A percentile compares a stretch with the other conserved stretches of the same genome.
Conservation (phyloP, 129 eudicot genomes). For the Chrysanthemum seticuspe region DNA sequence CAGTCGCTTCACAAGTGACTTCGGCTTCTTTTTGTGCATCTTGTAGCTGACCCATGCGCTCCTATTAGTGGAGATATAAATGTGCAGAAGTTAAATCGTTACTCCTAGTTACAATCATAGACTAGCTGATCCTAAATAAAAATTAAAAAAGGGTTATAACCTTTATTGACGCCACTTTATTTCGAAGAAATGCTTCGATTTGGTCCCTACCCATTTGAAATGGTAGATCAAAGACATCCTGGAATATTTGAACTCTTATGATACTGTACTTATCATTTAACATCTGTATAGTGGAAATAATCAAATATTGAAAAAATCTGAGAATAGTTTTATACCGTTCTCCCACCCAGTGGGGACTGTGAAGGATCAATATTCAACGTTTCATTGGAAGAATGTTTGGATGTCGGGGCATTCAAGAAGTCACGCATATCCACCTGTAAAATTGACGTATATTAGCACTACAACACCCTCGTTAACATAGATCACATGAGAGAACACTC, state of each 20-base stretch:
- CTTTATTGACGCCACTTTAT: conserved; percentile 88
- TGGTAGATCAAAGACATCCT: conserved; percentile 98
- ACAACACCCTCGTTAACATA: neutral
- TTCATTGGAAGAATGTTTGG: conserved; percentile 10
- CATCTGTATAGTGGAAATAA: neutral
- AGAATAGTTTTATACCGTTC: neutral
- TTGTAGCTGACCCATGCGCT: conserved; percentile 93
- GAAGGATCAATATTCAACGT: conserved; percentile 1
- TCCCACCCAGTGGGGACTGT: conserved; percentile 18
- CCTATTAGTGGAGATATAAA: conserved; percentile 40
- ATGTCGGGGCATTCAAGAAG: conserved; percentile 13
- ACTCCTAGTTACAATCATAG: neutral
- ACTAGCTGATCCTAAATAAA: neutral
- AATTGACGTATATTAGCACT: neutral
- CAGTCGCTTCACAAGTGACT: conserved; percentile 93
- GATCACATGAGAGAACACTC: no score
- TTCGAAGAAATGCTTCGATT: conserved; percentile 91
- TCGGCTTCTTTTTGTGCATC: conserved; percentile 96
- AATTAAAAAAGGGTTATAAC: conserved; percentile 25
- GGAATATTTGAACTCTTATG: conserved; percentile 15
- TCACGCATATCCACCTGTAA: conserved; percentile 14
- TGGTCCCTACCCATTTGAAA: conserved; percentile 97
- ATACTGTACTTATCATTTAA: conserved; percentile 5
- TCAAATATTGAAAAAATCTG: neutral
- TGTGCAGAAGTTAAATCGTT: neutral